These are phyloP conservation scores for Lactarius tabidus DNA, from an alignment of 768 basidiomycete genomes.

Conservation along the genomic window DNA sequence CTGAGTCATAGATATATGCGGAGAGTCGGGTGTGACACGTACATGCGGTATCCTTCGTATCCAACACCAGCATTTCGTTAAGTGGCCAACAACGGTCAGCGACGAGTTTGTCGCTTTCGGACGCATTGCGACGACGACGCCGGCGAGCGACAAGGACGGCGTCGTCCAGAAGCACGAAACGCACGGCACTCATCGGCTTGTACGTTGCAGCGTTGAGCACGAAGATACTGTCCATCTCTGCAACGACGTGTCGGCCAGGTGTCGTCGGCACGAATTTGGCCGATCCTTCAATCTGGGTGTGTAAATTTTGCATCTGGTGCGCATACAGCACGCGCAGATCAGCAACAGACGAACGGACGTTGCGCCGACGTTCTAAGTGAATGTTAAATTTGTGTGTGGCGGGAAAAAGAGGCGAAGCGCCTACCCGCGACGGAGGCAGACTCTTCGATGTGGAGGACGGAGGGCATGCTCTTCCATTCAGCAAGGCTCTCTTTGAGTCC, in stretches of 20 bases:
- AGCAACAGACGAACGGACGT: conserved; percentile 86
- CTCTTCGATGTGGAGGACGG: conserved; percentile 85
- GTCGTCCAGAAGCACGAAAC: conserved; percentile 90
- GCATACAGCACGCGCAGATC: conserved; percentile 93
- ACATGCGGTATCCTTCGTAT: conserved; percentile 95
- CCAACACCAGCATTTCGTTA: conserved; percentile 90
- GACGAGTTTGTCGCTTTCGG: conserved; percentile 68
- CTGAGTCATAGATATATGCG: neutral
- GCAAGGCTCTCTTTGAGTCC: conserved; percentile 91
- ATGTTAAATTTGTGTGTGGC: neutral
- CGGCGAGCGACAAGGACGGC: conserved; percentile 82
- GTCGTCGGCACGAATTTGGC: conserved; percentile 92
- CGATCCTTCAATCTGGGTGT: conserved; percentile 88
- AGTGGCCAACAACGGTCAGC: conserved; percentile 93
- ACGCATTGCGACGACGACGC: conserved; percentile 57
- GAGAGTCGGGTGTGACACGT: neutral
- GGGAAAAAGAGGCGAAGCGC: conserved; percentile 21
- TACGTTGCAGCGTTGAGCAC: conserved; percentile 93
- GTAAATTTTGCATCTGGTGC: conserved; percentile 89
- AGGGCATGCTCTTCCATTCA: conserved; percentile 96
- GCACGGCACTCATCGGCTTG: conserved; percentile 81
- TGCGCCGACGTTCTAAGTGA: conserved; percentile 47
- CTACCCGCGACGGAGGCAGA: conserved; percentile 59
- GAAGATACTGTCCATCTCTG: conserved; percentile 77
- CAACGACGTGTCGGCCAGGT: conserved; percentile 86